Base-by-base conservation (phyloP, 495 filamentous ascomycete genomes). In the Tetracladium marchalianum region DNA sequence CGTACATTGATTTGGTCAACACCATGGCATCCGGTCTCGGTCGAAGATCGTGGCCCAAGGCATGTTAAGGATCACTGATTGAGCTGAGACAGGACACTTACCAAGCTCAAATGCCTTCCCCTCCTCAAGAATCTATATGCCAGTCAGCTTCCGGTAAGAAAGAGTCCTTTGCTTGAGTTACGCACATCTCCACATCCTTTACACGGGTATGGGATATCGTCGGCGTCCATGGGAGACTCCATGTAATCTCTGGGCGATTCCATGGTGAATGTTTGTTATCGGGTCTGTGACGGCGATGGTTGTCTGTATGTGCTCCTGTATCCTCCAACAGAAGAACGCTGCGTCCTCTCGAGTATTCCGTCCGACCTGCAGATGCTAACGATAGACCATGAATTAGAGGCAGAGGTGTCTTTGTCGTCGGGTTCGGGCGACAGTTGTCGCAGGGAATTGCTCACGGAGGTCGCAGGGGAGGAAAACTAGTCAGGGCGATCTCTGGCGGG, bases 91-190 rank as follows among this genome's bases (percentile, higher is more conserved):
- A 35, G 39, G 38, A 19, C 50, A 76, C 85, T 56, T 80, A 97
- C 90, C 88, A 41, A 98, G 74, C 68, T 98, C 92, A 57, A 98
- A 98, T 37, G 92, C 92, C 66, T 98, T 97, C 19, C 92, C 92
- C 71, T 98, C 92, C 66, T 98, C 92, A 4, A 98, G 72, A 47
- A 97, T 93, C 90, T 93, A 44, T 35, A 51, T 47, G 35, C 40
- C 46, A 50, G 46, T 59, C 51, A 53, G 57, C 37, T 45, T 56
- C 51, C 56, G 12, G 47, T 31, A 17, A 36, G 18, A 40, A 38
- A 41, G 17, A 34, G n/a, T 18, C 24, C 17, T 17, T 42, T 46
- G 35, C 35, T n/a, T 41, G 32, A 41, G 50, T 49, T 37, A 50
- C 70, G 52, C 75, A 95, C 90, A 75, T 95, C 87, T 66, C 90